Evolutionary conservation across 2,329 filamentous ascomycete genomes (phyloP).

Genomic region (Calonectria naviculata): DNA sequence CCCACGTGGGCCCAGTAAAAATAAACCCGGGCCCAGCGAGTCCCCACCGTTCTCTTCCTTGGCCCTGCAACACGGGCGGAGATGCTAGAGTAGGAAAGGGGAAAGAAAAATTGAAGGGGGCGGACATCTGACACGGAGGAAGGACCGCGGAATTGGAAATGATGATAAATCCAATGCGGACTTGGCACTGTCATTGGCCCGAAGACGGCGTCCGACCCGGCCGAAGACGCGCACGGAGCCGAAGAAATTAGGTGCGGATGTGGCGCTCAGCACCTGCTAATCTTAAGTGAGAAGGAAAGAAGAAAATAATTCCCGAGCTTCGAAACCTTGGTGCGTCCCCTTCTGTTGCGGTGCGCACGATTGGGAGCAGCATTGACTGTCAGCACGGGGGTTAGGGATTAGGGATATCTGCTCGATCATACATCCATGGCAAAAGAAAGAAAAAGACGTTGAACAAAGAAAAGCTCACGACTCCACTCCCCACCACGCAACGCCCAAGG

Average conservation of each 20-base stretch:
- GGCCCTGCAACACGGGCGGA: not conserved
- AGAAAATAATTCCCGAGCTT: not conserved
- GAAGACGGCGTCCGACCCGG: not conserved
- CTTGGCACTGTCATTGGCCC: not conserved
- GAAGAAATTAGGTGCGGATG: not conserved
- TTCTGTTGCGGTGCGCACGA: not conserved
- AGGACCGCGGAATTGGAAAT: not conserved
- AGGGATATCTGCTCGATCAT: not conserved
- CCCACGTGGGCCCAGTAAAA: constrained; percentile 2
- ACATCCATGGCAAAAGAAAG: not conserved
- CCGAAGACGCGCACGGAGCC: constrained; percentile 8
- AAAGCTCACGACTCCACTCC: not conserved
- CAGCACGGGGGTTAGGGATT: not conserved
- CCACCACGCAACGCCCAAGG: not conserved
- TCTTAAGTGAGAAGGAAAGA: not conserved
- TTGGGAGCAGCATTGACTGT: not conserved
- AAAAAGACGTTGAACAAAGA: not conserved
- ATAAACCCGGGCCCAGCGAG: not conserved
- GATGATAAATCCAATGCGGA: constrained; percentile 13
- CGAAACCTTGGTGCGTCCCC: not conserved
- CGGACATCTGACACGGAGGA: not conserved
- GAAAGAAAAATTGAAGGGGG: not conserved
- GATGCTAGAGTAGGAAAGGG: not conserved
- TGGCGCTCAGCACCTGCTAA: not conserved
- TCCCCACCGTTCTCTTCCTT: constrained; percentile 1